Conservation (phyloP, 345 rosid species). For the Ceriops tagal region DNA sequence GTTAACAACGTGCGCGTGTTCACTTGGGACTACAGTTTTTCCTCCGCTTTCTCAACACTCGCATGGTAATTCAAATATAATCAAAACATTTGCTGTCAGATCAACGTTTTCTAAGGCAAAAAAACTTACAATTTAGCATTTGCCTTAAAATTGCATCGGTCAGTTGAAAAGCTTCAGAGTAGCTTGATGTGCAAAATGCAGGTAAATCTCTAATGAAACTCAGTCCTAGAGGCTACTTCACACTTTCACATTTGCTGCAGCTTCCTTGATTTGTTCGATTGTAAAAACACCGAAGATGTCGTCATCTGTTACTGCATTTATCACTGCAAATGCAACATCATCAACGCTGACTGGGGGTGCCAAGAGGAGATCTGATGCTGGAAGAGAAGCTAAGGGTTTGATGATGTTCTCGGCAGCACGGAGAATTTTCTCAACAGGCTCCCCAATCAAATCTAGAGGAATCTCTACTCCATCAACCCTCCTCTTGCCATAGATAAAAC, state of each 20-base stretch:
- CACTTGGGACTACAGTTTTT: too few species aligned
- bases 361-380: constrained; percentile 73
- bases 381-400: constrained; percentile 64
- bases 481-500: constrained; percentile 77
- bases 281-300: constrained; percentile 84
- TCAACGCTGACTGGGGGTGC: constrained; percentile 80
- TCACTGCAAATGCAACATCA: constrained; percentile 70
- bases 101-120: too few species aligned
- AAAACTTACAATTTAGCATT: too few species aligned
- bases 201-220: too few species aligned
- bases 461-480: constrained; percentile 69
- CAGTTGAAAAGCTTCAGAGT: too few species aligned
- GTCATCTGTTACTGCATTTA: constrained; percentile 63
- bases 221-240: constrained; percentile 1
- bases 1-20: too few species aligned
- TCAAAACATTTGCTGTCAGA: too few species aligned
- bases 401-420: constrained; percentile 51
- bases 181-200: too few species aligned
- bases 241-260: constrained; percentile 60
- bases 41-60: too few species aligned
- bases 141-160: too few species aligned
- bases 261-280: constrained; percentile 93
- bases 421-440: constrained; percentile 64
- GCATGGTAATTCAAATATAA: too few species aligned
- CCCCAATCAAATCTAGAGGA: constrained; percentile 75